Percentiles rank a stretch among this genome's conserved stretches.
Conservation (phyloP, 805 yeast genomes). For the Saccharomycopsis sp. region DNA sequence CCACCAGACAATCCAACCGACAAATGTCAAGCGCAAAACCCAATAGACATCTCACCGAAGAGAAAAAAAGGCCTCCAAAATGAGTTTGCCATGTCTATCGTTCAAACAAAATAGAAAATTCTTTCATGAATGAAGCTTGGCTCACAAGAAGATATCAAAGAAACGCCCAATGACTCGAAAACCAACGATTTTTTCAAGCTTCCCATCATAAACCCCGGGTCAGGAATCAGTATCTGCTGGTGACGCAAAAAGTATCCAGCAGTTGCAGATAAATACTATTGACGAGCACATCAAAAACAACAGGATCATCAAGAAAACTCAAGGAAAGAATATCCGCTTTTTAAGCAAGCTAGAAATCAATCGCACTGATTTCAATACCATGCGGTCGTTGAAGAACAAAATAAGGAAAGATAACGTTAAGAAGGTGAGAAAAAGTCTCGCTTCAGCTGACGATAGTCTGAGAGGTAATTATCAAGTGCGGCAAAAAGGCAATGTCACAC, state of each 20-base stretch:
- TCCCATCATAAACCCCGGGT: slow-evolving; percentile 10
- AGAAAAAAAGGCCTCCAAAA: slow-evolving; percentile 14
- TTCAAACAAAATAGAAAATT: slow-evolving; percentile 6
- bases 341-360: background rate
- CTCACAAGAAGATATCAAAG: background rate
- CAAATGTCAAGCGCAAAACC: background rate
- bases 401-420: slow-evolving; percentile 12
- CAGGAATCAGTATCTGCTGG: slow-evolving; percentile 11
- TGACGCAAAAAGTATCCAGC: background rate
- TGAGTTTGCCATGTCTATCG: slow-evolving; percentile 7
- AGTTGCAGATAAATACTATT: slow-evolving; percentile 6
- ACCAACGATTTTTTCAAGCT: slow-evolving; percentile 13
- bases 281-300: slow-evolving; percentile 16
- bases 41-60: slow-evolving; percentile 8
- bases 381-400: slow-evolving; percentile 19
- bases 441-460: background rate
- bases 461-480: background rate
- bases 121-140: slow-evolving; percentile 14
- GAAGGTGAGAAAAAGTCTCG: slow-evolving; percentile 5
- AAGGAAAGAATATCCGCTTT: background rate
- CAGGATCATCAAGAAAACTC: slow-evolving; percentile 6
- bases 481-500: too few species aligned
- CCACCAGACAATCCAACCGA: background rate
- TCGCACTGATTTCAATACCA: slow-evolving; percentile 10
- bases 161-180: background rate